Conservation (phyloP, 495 filamentous ascomycete species). For the Staphylotrichum tortipilum region DNA sequence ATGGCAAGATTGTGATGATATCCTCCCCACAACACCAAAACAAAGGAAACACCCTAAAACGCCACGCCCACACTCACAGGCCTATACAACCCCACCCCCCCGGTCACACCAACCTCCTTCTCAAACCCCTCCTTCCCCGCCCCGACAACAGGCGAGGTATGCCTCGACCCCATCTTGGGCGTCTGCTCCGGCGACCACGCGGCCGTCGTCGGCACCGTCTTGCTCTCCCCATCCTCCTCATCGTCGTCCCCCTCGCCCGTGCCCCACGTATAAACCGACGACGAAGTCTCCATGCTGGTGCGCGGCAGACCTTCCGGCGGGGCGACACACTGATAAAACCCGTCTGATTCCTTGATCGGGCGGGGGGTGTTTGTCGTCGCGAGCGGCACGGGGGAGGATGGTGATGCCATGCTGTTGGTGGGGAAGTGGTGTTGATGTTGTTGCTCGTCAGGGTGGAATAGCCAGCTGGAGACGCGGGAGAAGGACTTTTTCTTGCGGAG, state of each 20-base stretch:
- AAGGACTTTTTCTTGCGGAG: conserved; percentile 51
- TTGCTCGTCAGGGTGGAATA: conserved; percentile 33
- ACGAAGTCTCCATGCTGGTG: conserved; percentile 32
- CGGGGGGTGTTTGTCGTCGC: conserved; percentile 42
- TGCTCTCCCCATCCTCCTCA: conserved; percentile 5
- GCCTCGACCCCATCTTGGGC: conserved; percentile 17
- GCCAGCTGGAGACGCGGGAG: conserved; percentile 47
- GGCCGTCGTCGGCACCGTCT: conserved; percentile 29
- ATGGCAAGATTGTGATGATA: too few species aligned
- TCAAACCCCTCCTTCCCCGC: conserved; percentile 21
- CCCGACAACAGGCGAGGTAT: conserved; percentile 21
- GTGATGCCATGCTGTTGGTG: too few species aligned
- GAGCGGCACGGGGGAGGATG: conserved; percentile 6
- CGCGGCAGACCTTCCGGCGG: conserved; percentile 22
- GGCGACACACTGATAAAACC: conserved; percentile 46
- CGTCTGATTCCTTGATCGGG: conserved; percentile 38
- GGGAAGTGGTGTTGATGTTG: too few species aligned
- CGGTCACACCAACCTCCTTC: conserved; percentile 5
- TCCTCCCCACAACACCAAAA: background rate
- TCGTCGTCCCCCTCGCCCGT: conserved; percentile 4
- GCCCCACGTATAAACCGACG: conserved; percentile 33
- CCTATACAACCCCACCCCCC: conserved; percentile 6
- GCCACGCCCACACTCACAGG: conserved; percentile 40
- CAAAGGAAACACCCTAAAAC: conserved; percentile 22
- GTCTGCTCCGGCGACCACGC: conserved; percentile 19